Conservation (phyloP, 2,329 filamentous ascomycete genomes). For the Botrytis fragariae region DNA sequence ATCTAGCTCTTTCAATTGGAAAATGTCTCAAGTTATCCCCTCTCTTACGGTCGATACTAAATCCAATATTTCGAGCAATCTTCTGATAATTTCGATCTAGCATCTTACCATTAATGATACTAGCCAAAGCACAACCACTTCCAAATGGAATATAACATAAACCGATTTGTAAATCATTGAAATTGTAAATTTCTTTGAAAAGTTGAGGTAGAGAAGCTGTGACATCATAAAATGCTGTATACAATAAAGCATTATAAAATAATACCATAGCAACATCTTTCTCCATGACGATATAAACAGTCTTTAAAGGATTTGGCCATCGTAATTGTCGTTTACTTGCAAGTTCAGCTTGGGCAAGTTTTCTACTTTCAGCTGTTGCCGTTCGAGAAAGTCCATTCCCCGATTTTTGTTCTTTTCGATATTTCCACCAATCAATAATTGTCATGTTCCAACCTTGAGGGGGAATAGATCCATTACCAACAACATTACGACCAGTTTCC, state of each 20-base stretch:
- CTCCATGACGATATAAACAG: constrained; percentile 52
- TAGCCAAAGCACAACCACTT: constrained; percentile 49
- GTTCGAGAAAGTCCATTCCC: constrained; percentile 32
- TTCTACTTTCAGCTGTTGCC: constrained; percentile 38
- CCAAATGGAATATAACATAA: constrained; percentile 46
- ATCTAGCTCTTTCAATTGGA: constrained; percentile 43
- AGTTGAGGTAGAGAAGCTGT: constrained; percentile 52
- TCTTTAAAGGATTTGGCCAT: constrained; percentile 57
- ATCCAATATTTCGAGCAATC: constrained; percentile 58
- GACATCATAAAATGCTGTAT: constrained; percentile 54
- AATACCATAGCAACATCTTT: constrained; percentile 57
- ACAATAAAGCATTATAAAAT: constrained; percentile 53
- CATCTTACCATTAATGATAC: constrained; percentile 54
- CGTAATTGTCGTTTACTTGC: constrained; percentile 45
- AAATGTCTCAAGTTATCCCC: constrained; percentile 40
- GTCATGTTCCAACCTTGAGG: constrained; percentile 59
- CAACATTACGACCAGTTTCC: constrained; percentile 39
- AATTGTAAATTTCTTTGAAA: constrained; percentile 36
- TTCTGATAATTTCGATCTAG: constrained; percentile 68
- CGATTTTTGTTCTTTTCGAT: constrained; percentile 31
- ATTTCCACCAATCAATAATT: constrained; percentile 46
- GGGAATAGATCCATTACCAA: constrained; percentile 48
- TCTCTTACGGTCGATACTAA: constrained; percentile 59
- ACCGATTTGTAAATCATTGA: constrained; percentile 38
- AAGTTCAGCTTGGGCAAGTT: constrained; percentile 39